Base-by-base conservation (phyloP, 2,329 filamentous ascomycete genomes). In the Colletotrichum somersetense region DNA sequence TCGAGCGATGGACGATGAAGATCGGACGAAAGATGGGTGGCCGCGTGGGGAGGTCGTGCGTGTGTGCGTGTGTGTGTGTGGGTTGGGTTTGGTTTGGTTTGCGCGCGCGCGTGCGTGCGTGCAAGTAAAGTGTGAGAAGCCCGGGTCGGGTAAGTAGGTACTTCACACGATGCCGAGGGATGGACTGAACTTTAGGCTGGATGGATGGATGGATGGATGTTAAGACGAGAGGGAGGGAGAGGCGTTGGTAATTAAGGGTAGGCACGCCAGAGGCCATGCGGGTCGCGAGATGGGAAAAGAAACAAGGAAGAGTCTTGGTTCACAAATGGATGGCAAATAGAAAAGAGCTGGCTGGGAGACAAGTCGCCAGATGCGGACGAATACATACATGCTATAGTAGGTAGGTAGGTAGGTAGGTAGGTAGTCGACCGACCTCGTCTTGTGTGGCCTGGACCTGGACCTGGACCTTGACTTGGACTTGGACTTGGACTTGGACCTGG, bases 1-100 rank as follows among this genome's bases (percentile, higher is more conserved):
- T 68, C 58, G 64, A 56, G 65, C 58, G 65, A 46, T 48, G 65
- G 30, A 20, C 26, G 35, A 61, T 38, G 23, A 8, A 72, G 69
- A 72, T 72, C 35, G 52, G 69, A 72, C 46, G 69, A 69, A 59
- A 59, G 59, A 59, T 48, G 55, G 55, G 59, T 61, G 64, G 68
- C 58, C 23, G 68, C 56, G 67, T 57, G 62, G 62, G 53, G 65
- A 26, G 55, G 40, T 69, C 46, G 35, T 38, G 35, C 11, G 35
- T 38, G 35, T 30, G 65, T 38, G 48, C 56, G 69, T 68, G 58
- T 53, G 11, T 11, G 65, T 26, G 38, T 55, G 69, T 68, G 59
- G 66, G 69, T 52, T 26, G 48, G 69, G 42, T 55, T 52, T 35
- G 38, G 4, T 30, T 30, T 30, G 66, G 69, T 52, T 26, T 23